Evolutionary conservation across 495 filamentous ascomycete genomes (phyloP), one percentile per base, ranked within the genome.

Genomic region (Aspergillus baeticus): DNA sequence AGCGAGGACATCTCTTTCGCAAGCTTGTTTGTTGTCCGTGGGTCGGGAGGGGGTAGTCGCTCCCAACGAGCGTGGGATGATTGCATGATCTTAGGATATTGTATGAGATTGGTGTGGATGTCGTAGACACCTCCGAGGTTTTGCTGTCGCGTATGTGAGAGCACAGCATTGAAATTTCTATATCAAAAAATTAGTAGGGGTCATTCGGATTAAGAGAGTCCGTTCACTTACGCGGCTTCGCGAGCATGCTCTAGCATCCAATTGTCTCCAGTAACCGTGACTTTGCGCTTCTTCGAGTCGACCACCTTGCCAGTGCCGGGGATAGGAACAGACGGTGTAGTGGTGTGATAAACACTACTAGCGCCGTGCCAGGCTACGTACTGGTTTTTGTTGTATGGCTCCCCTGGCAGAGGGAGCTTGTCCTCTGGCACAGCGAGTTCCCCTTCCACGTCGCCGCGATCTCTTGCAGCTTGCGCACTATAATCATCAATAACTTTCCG

Each of bases 351-450:
- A 11, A 98, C 94, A 37, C 86, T 85, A 61, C 92, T 97, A 17
- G 94, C 94, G 22, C 94, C 94, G 65, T 96, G 91, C 94, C 94
- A 98, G 14, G 94, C 94, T 2, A 98, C 94, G 63, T 96, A 98
- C 62, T 96, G 92, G 62, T 97, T 96, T 63, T 87, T 86, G 73
- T 97, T 95, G 72, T 97, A 97, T 3, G 81, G 71, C 61, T 92
- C 87, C 13, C 88, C 87, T 11, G 83, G 81, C 8, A 75, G 66
- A 2, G 87, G 87, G 15, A 92, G 78, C 51, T 79, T 79, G 66
- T 97, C 92, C 45, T 88, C 86, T 0, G 92, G 91, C 52, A 96
- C 93, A 10, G 91, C 92, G 31, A 97, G 58, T 55, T 96, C 91
- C 51, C 95, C 95, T 67, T 97, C 92, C 0, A 92, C 82, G 44